Percentiles rank a stretch among this genome's conserved stretches.
phyloP scores from a whole-genome alignment of 306 rosid species.

The Quercus ilex region DNA sequence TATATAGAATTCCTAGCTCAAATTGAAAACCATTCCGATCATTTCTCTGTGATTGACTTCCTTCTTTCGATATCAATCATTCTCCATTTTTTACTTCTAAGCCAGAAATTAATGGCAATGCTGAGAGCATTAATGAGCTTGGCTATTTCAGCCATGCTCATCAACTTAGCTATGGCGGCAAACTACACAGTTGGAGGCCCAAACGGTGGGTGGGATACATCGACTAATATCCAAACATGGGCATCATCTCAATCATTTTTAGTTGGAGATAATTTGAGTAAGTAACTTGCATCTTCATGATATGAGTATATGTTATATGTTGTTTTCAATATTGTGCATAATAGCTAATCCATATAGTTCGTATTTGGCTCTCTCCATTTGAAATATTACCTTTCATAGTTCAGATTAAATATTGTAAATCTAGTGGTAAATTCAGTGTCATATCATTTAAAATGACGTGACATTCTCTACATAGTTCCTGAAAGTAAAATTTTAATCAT shows the following conservation, averaged over 20 bases:
- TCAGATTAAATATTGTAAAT: too few species aligned
- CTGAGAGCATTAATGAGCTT: conserved; percentile 35
- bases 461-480: too few species aligned
- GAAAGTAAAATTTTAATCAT: too few species aligned
- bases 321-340: not conserved
- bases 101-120: conserved; percentile 34
- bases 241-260: conserved; percentile 43
- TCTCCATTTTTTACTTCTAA: not conserved
- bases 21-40: not conserved
- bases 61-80: not conserved
- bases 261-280: conserved; percentile 73
- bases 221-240: conserved; percentile 57
- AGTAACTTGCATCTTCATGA: conserved; percentile 16
- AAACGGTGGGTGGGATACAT: conserved; percentile 64
- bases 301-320: too few species aligned
- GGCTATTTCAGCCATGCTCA: conserved; percentile 30
- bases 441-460: too few species aligned
- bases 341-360: not conserved
- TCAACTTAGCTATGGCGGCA: conserved; percentile 49
- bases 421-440: too few species aligned
- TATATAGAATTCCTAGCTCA: conserved; percentile 9
- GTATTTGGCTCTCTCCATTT: too few species aligned
- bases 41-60: not conserved
- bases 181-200: conserved; percentile 64
- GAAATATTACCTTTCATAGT: too few species aligned